phyloP scores from a whole-genome alignment of 495 filamentous ascomycete genomes.

The Penicillium goetzii region DNA sequence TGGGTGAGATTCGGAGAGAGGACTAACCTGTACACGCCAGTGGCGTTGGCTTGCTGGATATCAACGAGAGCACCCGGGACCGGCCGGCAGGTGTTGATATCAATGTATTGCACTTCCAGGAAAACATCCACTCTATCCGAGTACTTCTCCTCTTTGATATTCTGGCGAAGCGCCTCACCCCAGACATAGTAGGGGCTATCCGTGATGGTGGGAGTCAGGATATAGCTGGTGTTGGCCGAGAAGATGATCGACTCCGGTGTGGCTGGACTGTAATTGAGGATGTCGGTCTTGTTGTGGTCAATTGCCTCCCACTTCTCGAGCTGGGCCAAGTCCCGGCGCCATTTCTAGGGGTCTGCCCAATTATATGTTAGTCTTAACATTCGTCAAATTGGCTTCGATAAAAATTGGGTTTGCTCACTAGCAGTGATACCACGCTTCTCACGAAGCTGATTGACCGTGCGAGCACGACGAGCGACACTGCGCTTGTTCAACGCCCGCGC shows the following conservation, averaged over 20 bases:
- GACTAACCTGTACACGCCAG: conserved; percentile 55
- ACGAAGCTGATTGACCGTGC: conserved; percentile 47
- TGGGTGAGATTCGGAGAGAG: too few relatives aligned
- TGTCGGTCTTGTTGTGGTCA: conserved; percentile 44
- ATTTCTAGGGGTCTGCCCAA: conserved; percentile 32
- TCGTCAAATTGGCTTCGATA: background rate
- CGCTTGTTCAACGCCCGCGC: conserved; percentile 37
- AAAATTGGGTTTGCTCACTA: conserved; percentile 34
- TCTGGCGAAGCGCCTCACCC: conserved; percentile 50
- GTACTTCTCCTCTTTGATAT: conserved; percentile 47
- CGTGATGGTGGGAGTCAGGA: conserved; percentile 56
- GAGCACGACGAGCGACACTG: conserved; percentile 42
- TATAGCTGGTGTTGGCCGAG: conserved; percentile 56
- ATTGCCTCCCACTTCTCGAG: conserved; percentile 58
- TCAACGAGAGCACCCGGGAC: conserved; percentile 40
- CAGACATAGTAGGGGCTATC: conserved; percentile 60
- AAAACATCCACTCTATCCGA: conserved; percentile 49
- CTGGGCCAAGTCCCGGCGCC: conserved; percentile 35
- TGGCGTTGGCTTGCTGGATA: conserved; percentile 51
- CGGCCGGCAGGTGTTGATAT: conserved; percentile 43
- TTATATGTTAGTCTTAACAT: background rate
- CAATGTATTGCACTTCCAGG: conserved; percentile 55
- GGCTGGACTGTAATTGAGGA: conserved; percentile 28
- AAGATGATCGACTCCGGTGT: conserved; percentile 49
- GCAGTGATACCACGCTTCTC: conserved; percentile 52